A percentile compares a stretch with the other conserved stretches of the same genome.
Conservation (phyloP, 2,329 filamentous ascomycete species). For the Fusarium sp. region DNA sequence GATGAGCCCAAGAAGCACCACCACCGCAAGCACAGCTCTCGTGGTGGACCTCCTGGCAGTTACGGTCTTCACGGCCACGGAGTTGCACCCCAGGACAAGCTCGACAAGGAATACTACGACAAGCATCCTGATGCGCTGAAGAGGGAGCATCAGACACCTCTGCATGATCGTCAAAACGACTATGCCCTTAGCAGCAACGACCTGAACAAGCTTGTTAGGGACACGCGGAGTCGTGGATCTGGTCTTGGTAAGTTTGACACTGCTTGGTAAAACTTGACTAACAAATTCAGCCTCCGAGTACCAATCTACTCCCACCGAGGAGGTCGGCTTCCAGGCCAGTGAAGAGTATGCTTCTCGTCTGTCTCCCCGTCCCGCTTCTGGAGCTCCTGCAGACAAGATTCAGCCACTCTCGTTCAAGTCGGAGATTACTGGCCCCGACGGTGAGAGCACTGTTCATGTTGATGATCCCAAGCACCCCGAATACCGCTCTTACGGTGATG, state of each 20-base stretch:
- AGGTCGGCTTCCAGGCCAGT: constrained; percentile 87
- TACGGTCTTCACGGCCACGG: constrained; percentile 95
- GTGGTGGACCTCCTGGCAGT: constrained; percentile 82
- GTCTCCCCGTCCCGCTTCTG: constrained; percentile 69
- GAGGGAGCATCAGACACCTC: constrained; percentile 74
- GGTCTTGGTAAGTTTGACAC: constrained; percentile 60
- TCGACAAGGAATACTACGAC: constrained; percentile 91
- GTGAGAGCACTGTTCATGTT: constrained; percentile 77
- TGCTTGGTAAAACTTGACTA: constrained; percentile 24
- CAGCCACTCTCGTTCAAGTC: constrained; percentile 44
- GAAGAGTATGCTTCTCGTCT: constrained; percentile 85
- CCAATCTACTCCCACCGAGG: constrained; percentile 85
- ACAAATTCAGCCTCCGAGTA: constrained; percentile 69
- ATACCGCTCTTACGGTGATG: constrained; percentile 52
- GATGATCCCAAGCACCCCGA: constrained; percentile 66
- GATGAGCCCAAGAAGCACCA: constrained; percentile 66
- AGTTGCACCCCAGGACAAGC: constrained; percentile 78
- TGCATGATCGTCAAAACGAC: constrained; percentile 71
- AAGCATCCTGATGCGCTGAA: constrained; percentile 87
- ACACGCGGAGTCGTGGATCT: constrained; percentile 69
- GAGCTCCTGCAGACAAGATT: constrained; percentile 13
- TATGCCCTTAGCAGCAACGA: constrained; percentile 91
- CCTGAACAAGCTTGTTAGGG: constrained; percentile 87
- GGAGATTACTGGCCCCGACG: constrained; percentile 55
- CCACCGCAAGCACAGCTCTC: constrained; percentile 78